Evolutionary conservation across 345 rosid genomes (phyloP).

Genomic region (Dimocarpus longan): DNA sequence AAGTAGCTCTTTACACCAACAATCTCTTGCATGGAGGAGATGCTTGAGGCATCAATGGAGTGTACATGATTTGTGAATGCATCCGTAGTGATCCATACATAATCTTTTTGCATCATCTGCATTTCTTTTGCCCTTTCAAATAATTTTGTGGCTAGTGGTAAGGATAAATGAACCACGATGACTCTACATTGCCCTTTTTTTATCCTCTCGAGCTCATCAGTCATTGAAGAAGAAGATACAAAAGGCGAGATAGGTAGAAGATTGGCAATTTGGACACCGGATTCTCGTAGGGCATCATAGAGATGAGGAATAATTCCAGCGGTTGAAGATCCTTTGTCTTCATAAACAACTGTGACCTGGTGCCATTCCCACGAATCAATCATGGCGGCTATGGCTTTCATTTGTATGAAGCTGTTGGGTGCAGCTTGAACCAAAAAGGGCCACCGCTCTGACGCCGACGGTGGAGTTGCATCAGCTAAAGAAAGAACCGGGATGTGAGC

Average conservation of each 20-base stretch:
- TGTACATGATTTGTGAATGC: constrained; percentile 22
- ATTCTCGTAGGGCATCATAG: constrained; percentile 7
- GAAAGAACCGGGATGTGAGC: constrained; percentile 14
- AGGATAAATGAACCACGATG: constrained; percentile 31
- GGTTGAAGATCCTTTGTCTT: constrained; percentile 9
- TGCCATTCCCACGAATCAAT: constrained; percentile 21
- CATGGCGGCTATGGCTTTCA: constrained; percentile 16
- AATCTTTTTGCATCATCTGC: constrained; percentile 34
- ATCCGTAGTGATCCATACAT: constrained; percentile 39
- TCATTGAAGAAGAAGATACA: not conserved
- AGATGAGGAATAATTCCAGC: constrained; percentile 7
- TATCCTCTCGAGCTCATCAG: constrained; percentile 15
- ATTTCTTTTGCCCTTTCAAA: constrained; percentile 26
- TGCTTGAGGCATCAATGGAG: constrained; percentile 14
- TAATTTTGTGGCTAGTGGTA: constrained; percentile 1
- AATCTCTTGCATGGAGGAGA: constrained; percentile 30
- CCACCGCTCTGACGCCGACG: constrained; percentile 17
- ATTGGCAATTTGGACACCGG: not conserved
- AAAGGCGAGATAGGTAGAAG: constrained; percentile 14
- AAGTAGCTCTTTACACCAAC: constrained; percentile 29
- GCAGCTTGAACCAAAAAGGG: constrained; percentile 19
- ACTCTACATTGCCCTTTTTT: constrained; percentile 26
- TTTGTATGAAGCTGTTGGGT: not conserved
- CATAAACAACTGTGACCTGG: constrained; percentile 9
- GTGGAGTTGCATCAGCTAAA: constrained; percentile 19